phyloP scores from a whole-genome alignment of 2,329 filamentous ascomycete species.

The Cordyceps tenuipes region DNA sequence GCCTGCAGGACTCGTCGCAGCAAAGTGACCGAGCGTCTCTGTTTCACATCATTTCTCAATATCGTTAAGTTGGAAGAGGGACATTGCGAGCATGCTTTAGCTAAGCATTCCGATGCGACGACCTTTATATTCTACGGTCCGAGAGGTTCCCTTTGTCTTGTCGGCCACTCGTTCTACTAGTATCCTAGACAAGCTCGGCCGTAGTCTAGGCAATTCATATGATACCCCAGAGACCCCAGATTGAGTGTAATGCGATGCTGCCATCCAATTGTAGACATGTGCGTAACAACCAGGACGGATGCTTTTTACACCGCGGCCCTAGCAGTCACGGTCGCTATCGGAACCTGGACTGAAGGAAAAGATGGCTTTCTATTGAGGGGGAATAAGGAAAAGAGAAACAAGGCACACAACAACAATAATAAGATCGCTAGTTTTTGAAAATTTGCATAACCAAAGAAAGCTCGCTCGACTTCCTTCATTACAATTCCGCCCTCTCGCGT shows the following conservation, averaged over 20 bases:
- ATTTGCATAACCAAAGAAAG: background rate
- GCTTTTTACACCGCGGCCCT: too few species aligned
- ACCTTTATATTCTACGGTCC: constrained; percentile 22
- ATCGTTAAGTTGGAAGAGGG: background rate
- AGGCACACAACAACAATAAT: background rate
- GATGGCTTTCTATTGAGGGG: background rate
- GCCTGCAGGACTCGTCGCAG: constrained; percentile 1
- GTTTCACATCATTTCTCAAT: background rate
- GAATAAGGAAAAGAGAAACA: background rate
- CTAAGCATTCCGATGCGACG: constrained; percentile 14
- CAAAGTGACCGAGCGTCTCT: background rate
- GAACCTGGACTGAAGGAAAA: background rate
- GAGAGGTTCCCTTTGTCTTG: constrained; percentile 23
- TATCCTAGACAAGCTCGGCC: constrained; percentile 24
- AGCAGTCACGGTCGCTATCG: too few species aligned
- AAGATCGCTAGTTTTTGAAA: background rate
- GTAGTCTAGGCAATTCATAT: constrained; percentile 25
- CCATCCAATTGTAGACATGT: background rate
- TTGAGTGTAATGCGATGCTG: background rate
- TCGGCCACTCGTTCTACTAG: constrained; percentile 26
- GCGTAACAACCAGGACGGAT: too few species aligned
- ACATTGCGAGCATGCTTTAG: background rate
- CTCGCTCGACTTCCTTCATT: background rate
- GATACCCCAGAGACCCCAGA: constrained; percentile 11
- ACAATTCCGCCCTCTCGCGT: constrained; percentile 26